Conservation (phyloP, 1,139 yeast species). For the Candida mesenterica region DNA sequence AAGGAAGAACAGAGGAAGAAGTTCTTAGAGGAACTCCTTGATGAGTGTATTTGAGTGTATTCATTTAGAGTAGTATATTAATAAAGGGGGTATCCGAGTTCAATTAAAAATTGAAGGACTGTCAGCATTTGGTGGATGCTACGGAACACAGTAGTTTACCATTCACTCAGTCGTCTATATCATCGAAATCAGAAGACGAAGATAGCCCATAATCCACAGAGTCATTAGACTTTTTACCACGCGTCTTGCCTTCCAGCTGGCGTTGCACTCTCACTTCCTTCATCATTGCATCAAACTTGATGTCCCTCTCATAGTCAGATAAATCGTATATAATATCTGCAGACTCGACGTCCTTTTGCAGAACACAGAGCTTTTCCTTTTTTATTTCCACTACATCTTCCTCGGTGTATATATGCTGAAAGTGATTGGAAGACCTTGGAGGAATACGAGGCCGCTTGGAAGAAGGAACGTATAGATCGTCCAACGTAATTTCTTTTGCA, state of each 20-base stretch:
- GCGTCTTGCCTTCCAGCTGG: neutral
- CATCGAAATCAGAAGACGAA: conserved; percentile 19
- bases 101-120: too few species aligned
- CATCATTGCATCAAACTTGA: conserved; percentile 17
- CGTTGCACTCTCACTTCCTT: conserved; percentile 1
- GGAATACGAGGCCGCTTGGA: conserved; percentile 9
- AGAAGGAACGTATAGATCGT: neutral
- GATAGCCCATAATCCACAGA: conserved; percentile 14
- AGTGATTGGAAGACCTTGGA: conserved; percentile 12
- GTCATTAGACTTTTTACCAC: neutral
- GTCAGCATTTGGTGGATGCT: too few species aligned
- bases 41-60: conserved; percentile 1
- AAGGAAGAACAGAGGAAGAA: neutral
- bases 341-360: conserved; percentile 7
- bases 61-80: neutral
- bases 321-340: conserved; percentile 18
- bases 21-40: neutral
- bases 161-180: conserved; percentile 11
- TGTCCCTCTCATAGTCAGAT: conserved; percentile 31
- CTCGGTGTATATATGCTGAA: conserved; percentile 4
- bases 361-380: conserved; percentile 1
- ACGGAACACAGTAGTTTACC: too few species aligned
- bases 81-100: too few species aligned
- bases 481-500: neutral
- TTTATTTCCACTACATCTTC: neutral